Conservation (phyloP, 2,329 filamentous ascomycete genomes). For the Cryphonectria parasitica region DNA sequence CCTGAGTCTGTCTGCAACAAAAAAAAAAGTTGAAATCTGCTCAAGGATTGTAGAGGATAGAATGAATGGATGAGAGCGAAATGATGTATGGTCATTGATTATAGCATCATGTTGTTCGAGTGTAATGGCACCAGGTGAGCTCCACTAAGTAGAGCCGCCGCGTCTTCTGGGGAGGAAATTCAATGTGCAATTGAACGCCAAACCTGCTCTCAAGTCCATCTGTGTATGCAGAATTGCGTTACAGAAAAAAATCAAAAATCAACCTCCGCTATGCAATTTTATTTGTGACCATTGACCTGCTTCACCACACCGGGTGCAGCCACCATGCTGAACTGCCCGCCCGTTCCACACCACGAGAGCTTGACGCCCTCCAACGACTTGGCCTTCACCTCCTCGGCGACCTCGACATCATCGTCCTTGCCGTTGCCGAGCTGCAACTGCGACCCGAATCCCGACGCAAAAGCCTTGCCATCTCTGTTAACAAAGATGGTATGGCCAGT, state of each 20-base stretch:
- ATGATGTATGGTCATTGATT: too few relatives aligned
- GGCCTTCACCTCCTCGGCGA: conserved; percentile 66
- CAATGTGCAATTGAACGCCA: not conserved
- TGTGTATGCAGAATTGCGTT: not conserved
- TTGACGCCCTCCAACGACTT: conserved; percentile 42
- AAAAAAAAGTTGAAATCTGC: too few relatives aligned
- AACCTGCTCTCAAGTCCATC: not conserved
- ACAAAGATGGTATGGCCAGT: conserved; percentile 68
- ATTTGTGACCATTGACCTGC: conserved; percentile 18
- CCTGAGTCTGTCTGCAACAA: too few relatives aligned
- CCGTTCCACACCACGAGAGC: conserved; percentile 65
- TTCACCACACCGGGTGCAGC: conserved; percentile 26
- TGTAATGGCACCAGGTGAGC: too few relatives aligned
- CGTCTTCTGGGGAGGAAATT: not conserved
- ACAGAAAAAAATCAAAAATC: not conserved
- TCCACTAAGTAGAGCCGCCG: not conserved
- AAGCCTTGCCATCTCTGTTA: conserved; percentile 61
- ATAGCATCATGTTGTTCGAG: too few relatives aligned
- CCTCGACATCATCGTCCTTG: conserved; percentile 63
- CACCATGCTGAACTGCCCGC: conserved; percentile 58
- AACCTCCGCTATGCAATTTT: conserved; percentile 24
- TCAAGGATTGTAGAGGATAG: too few relatives aligned
- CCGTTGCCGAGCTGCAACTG: conserved; percentile 71
- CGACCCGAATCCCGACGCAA: conserved; percentile 69
- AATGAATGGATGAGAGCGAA: too few relatives aligned